Percentiles rank a stretch among this genome's conserved stretches.
Conservation (phyloP, 441 rosid species). For the Bocquillonia castaneifolia region DNA sequence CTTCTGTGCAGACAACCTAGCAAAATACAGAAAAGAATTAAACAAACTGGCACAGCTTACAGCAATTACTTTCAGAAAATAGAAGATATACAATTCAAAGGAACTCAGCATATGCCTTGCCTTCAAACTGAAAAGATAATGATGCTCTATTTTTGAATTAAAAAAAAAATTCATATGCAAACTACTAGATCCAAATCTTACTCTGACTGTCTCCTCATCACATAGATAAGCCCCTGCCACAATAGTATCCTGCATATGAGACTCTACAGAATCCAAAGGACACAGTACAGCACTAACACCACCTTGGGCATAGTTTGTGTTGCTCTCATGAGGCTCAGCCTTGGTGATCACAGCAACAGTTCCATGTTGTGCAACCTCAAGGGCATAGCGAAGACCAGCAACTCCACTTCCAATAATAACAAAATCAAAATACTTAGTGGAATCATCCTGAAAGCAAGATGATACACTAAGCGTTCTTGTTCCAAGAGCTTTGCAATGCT, state of each 20-base stretch:
- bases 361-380: conserved; percentile 89
- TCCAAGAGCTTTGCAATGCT: conserved; percentile 30
- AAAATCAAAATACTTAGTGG: conserved; percentile 80
- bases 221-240: conserved; percentile 93
- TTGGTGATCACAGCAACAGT: conserved; percentile 86
- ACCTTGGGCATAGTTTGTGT: conserved; percentile 96
- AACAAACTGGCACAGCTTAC: neutral
- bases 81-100: conserved; percentile 11
- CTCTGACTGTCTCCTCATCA: conserved; percentile 89
- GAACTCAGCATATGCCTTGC: conserved; percentile 4
- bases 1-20: conserved; percentile 93
- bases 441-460: conserved; percentile 38
- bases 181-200: conserved; percentile 35
- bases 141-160: neutral
- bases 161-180: neutral
- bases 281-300: conserved; percentile 96
- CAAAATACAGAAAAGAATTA: conserved; percentile 1
- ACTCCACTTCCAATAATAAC: conserved; percentile 92
- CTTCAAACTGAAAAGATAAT: neutral
- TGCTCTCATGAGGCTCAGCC: conserved; percentile 96
- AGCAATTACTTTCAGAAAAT: neutral
- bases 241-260: conserved; percentile 93
- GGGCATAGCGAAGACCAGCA: conserved; percentile 92
- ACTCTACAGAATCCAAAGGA: conserved; percentile 90
- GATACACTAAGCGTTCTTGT: conserved; percentile 30